Evolutionary conservation across 1,284 basidiomycete genomes (phyloP).

Genomic region (Tilletia setariae): DNA sequence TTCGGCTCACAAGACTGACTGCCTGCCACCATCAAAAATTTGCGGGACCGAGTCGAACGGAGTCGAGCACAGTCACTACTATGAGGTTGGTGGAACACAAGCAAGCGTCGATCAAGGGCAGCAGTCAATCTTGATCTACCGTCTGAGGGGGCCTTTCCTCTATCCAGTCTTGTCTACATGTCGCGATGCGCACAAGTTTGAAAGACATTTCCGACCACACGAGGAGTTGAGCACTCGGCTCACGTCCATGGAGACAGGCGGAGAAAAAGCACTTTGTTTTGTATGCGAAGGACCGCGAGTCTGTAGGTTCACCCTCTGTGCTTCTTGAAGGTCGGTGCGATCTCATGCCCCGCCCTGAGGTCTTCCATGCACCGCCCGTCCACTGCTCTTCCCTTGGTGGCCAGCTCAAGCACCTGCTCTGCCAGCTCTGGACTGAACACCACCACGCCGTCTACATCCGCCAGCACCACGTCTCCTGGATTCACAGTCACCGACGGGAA

Average conservation of each 20-base stretch:
- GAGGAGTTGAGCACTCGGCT: not conserved
- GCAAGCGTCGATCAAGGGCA: no score
- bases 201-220: not conserved
- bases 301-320: constrained; percentile 6
- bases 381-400: constrained; percentile 64
- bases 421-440: constrained; percentile 67
- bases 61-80: no score
- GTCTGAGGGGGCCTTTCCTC: no score
- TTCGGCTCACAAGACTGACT: no score
- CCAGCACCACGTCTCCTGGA: constrained; percentile 79
- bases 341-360: constrained; percentile 69
- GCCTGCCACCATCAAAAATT: no score
- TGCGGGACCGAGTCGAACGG: no score
- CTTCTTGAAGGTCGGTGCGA: constrained; percentile 73
- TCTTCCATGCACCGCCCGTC: constrained; percentile 75
- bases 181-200: not conserved
- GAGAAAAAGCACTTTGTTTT: not conserved
- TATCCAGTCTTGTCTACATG: no score
- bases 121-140: no score
- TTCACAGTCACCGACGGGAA: constrained; percentile 63
- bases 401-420: constrained; percentile 64
- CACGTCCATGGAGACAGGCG: no score
- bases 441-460: constrained; percentile 85
- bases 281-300: not conserved
- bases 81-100: no score